Percentiles rank a stretch among this genome's conserved stretches.
Conservation (phyloP, 345 rosid species). For the Lenwebbia sp. region DNA sequence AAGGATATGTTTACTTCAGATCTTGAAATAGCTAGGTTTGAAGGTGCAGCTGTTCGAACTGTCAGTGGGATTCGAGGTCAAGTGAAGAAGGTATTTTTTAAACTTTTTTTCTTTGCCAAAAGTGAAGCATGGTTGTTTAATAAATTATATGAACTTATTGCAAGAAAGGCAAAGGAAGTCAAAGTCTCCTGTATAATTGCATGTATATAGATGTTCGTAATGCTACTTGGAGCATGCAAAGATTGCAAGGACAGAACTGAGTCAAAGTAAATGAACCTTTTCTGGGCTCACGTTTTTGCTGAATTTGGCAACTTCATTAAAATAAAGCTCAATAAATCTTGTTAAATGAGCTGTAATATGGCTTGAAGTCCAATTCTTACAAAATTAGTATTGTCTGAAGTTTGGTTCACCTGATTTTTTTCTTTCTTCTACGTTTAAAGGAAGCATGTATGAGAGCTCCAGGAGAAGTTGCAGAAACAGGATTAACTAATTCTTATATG, state of each 20-base stretch:
- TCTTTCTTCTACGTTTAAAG: neutral
- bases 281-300: neutral
- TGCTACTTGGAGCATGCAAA: neutral
- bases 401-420: neutral
- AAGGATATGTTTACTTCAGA: conserved; percentile 94
- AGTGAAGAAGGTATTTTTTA: conserved; percentile 62
- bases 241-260: neutral
- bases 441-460: neutral
- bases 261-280: neutral
- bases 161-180: neutral
- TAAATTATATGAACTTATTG: neutral
- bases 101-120: neutral
- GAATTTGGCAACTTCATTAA: neutral
- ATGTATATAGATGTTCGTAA: neutral
- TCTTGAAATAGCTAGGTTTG: conserved; percentile 84
- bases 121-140: neutral
- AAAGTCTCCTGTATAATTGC: neutral
- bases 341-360: neutral
- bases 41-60: conserved; percentile 73
- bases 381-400: neutral
- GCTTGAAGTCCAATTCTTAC: neutral
- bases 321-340: neutral
- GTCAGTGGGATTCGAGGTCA: conserved; percentile 97
- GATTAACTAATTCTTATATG: neutral
- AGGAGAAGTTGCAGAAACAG: neutral